Percentiles rank a stretch among this genome's conserved stretches.
phyloP scores from a whole-genome alignment of 1,139 yeast genomes.

The Blastobotrys elegans region DNA sequence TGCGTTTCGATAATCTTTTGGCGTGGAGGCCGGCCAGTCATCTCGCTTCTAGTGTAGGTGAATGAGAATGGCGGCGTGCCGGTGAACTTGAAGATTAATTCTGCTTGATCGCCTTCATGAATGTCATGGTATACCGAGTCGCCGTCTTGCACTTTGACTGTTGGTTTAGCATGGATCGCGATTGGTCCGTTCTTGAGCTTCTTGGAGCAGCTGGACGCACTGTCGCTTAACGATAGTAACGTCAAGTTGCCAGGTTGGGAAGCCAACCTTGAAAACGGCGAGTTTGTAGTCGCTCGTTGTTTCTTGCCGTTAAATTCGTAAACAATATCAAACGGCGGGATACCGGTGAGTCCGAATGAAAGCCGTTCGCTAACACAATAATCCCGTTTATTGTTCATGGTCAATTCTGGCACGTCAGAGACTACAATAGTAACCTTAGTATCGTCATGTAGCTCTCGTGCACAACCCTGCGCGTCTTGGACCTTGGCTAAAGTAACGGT shows the following conservation, averaged over 20 bases:
- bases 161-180: conserved; percentile 73
- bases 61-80: conserved; percentile 48
- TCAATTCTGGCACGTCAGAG: conserved; percentile 71
- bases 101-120: conserved; percentile 68
- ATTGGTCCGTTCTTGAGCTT: conserved; percentile 49
- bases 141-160: conserved; percentile 84
- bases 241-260: conserved; percentile 71
- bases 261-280: conserved; percentile 66
- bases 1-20: conserved; percentile 69
- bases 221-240: conserved; percentile 68
- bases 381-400: conserved; percentile 40
- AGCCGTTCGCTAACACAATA: conserved; percentile 94
- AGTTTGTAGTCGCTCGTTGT: conserved; percentile 55
- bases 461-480: conserved; percentile 69
- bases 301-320: conserved; percentile 65
- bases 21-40: conserved; percentile 31
- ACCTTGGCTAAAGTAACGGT: conserved; percentile 52
- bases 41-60: conserved; percentile 50
- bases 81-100: conserved; percentile 48
- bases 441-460: conserved; percentile 36
- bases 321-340: conserved; percentile 69
- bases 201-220: conserved; percentile 69
- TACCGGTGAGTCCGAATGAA: conserved; percentile 68
- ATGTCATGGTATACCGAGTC: conserved; percentile 70
- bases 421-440: conserved; percentile 46